Evolutionary conservation across 306 rosid species (phyloP).

Genomic region (Quercus gilva): DNA sequence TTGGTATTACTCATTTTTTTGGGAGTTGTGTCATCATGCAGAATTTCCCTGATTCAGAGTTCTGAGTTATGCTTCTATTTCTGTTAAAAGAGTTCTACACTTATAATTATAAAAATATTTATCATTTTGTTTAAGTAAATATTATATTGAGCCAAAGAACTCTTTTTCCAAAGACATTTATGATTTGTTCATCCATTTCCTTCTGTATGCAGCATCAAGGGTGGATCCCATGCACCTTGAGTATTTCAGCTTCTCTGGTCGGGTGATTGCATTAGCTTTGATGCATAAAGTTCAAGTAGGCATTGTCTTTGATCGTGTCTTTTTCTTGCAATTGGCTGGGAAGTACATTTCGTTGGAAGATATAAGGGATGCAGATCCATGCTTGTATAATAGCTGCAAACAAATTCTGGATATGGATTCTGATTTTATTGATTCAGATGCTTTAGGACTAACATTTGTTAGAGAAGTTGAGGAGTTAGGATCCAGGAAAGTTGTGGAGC

Average conservation of each 20-base stretch:
- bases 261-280: conserved; percentile 86
- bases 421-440: conserved; percentile 75
- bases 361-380: conserved; percentile 77
- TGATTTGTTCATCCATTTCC: conserved; percentile 19
- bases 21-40: neutral
- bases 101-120: neutral
- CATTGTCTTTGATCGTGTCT: conserved; percentile 77
- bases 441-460: conserved; percentile 82
- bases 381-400: conserved; percentile 71
- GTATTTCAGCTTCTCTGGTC: conserved; percentile 81
- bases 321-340: conserved; percentile 90
- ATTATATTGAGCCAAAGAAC: neutral
- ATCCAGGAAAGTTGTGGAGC: conserved; percentile 58
- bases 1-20: neutral
- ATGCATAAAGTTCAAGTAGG: conserved; percentile 97
- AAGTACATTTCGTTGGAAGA: conserved; percentile 64
- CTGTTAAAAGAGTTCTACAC: neutral
- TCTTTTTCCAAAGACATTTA: conserved; percentile 1
- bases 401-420: conserved; percentile 84
- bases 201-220: conserved; percentile 71
- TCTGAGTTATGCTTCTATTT: neutral
- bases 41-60: neutral
- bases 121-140: neutral
- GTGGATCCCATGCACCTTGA: conserved; percentile 86
- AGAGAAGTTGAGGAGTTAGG: conserved; percentile 95